Percentiles rank a stretch among this genome's conserved stretches.
These are phyloP conservation scores for Penicillium tannophilum DNA, from an alignment of 495 filamentous ascomycete species.

Conservation along the genomic window DNA sequence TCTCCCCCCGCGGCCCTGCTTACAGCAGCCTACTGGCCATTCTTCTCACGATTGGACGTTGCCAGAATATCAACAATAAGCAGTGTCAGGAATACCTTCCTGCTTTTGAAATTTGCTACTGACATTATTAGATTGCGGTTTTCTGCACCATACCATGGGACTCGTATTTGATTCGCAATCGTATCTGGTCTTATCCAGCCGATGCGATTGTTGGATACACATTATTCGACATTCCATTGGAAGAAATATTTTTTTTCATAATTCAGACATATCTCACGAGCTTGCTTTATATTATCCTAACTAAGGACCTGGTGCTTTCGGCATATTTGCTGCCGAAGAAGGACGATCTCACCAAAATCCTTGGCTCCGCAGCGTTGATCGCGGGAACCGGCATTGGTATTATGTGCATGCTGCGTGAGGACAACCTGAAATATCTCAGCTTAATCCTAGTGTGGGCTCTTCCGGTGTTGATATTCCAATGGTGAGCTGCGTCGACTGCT, in stretches of 20 bases:
- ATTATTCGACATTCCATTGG: conserved; percentile 60
- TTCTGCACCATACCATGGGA: conserved; percentile 69
- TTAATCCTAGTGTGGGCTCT: conserved; percentile 68
- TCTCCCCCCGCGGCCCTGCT: conserved; percentile 61
- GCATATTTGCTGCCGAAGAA: conserved; percentile 44
- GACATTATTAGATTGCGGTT: conserved; percentile 51
- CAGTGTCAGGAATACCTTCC: conserved; percentile 27
- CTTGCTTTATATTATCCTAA: conserved; percentile 63
- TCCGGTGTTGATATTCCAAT: conserved; percentile 63
- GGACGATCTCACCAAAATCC: conserved; percentile 15
- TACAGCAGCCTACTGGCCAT: conserved; percentile 57
- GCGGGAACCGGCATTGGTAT: not conserved
- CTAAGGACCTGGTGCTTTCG: conserved; percentile 61
- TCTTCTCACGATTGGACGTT: conserved; percentile 58
- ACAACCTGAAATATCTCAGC: conserved; percentile 56
- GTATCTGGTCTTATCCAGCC: conserved; percentile 69
- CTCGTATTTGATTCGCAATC: conserved; percentile 63
- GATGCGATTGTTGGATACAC: conserved; percentile 58
- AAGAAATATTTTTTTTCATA: conserved; percentile 76
- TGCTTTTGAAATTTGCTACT: not conserved
- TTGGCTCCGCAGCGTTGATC: not conserved
- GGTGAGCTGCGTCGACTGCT: conserved; percentile 36
- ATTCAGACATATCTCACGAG: conserved; percentile 73
- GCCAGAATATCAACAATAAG: conserved; percentile 60
- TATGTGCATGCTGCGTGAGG: not conserved